Base-by-base conservation (phyloP, 1,139 yeast species). In the Nakaseomyces kungkrabaensis region DNA sequence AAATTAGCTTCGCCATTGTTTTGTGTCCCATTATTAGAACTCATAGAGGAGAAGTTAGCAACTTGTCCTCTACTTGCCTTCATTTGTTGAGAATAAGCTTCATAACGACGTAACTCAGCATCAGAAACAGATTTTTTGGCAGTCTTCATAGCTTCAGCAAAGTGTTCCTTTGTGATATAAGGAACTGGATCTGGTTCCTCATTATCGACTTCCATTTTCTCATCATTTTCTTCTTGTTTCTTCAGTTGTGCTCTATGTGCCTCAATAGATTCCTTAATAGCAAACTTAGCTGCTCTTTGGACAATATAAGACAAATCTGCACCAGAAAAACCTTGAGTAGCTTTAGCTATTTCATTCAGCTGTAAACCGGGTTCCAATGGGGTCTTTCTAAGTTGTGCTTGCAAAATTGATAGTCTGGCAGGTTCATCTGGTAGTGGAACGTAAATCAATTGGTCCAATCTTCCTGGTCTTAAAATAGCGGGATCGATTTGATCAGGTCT, bases 401-500 rank as follows among this genome's bases (percentile, higher is more conserved):
- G 75, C 71, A 92, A 78, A 66, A 92, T 94, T n/a, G 97, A 87
- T 64, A 89, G 74, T 75, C 99, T 86, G 34, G 96, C 97, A 50
- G 73, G 76, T 70, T 87, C 96, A 70, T 92, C 97, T 54, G 99
- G 99, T 69, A 94, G 80, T 68, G 98, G 98, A 59, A 92, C 98
- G 66, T 92, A 92, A 63, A 92, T 92, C 73, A 92, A 80, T 76
- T 92, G 98, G 72, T 92, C 99, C 65, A 92, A 82, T 78, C 99
- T 87, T 63, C 98, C 98, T 25, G 98, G 98, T 77, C 99, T 89
- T 72, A 94, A 77, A 64, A 92, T 80, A 37, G 99, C 99, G 27
- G 98, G 97, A 68, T 92, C 99, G 61, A 92, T 92, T 74, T 92
- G 97, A 70, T 89, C 97, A 40, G 98, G 98, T 77, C 98, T 83